Evolutionary conservation across 169 alveolate genomes (phyloP), one percentile per base, ranked within the genome.

Genomic region (Cryptosporidium muris): DNA sequence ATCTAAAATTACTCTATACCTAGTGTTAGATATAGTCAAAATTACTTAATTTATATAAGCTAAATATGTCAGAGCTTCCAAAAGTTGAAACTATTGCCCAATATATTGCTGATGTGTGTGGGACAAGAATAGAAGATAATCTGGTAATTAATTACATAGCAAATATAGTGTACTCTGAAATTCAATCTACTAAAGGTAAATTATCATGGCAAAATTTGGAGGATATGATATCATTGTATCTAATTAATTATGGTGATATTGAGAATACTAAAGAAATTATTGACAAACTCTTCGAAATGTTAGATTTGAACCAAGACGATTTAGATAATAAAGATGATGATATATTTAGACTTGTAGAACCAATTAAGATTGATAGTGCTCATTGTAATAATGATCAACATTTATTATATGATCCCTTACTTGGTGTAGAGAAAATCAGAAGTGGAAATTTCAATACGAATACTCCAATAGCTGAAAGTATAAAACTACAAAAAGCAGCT

Each of bases 391-490:
- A 0, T 25, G 42, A 11, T 43, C 62, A 60, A 11, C 47, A 58
- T 9, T 47, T 74, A 11, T 9, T 54, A 9, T 62, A 74, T n/a
- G 85, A 74, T 38, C 85, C 85, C 43, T 58, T 74, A 11, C 62
- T 74, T 14, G 85, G 60, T 16, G 51, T 74, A 3, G 68, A 74
- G 54, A 8, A 25, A 42, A 60, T 60, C 9, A 62, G 63, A 25
- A 56, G 63, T 60, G 85, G 85, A 9, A 90, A 90, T 74, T 90
- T 88, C 56, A 90, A 90, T 80, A 82, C 89, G 40, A 82, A 58
- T 53, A 66, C 82, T 9, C 90, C 93, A 14, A 58, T 90, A 49
- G 81, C 91, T 52, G 92, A 90, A 52, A 88, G 90, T 40, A 88
- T 51, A 53, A 80, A 88, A 80, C 81, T 80, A 49, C 91, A 89